These are phyloP conservation scores for Phytophthora quininea DNA, from an alignment of 352 stramenopile genomes.

Conservation along the genomic window DNA sequence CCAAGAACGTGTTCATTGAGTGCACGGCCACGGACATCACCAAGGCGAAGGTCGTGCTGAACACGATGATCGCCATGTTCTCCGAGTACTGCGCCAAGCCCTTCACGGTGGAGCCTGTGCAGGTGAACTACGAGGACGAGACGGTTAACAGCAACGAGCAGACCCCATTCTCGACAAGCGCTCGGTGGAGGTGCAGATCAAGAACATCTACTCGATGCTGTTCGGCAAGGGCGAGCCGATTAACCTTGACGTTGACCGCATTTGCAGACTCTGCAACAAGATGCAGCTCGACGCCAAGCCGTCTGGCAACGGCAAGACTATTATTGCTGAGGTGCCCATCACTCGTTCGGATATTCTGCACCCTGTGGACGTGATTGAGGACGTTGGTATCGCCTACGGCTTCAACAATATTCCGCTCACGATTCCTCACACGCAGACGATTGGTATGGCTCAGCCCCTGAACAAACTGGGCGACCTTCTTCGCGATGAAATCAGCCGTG, in stretches of 20 bases:
- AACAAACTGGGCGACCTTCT: constrained; percentile 98
- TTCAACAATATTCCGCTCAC: constrained; percentile 99
- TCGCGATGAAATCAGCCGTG: constrained; percentile 97
- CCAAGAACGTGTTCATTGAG: constrained; percentile 99
- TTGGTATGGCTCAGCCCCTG: constrained; percentile 95
- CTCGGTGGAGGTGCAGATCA: constrained; percentile 82
- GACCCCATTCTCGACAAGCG: constrained; percentile 95
- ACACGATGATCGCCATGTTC: constrained; percentile 99
- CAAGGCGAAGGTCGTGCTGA: constrained; percentile 99
- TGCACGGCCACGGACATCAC: constrained; percentile 99
- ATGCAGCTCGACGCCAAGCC: constrained; percentile 96
- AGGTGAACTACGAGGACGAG: constrained; percentile 96
- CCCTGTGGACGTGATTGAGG: constrained; percentile 98
- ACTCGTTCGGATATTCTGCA: constrained; percentile 99
- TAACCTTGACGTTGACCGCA: constrained; percentile 87
- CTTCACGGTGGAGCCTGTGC: constrained; percentile 97
- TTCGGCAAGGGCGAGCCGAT: constrained; percentile 79
- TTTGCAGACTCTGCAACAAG: constrained; percentile 96
- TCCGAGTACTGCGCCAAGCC: constrained; percentile 97
- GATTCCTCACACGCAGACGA: constrained; percentile 95
- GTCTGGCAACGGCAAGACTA: constrained; percentile 62
- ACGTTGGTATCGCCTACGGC: constrained; percentile 99
- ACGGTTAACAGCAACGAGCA: constrained; percentile 67
- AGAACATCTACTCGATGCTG: constrained; percentile 90
- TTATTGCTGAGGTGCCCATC: constrained; percentile 95